phyloP scores from a whole-genome alignment of 805 yeast genomes.

The Wickerhamiella shivajii region DNA sequence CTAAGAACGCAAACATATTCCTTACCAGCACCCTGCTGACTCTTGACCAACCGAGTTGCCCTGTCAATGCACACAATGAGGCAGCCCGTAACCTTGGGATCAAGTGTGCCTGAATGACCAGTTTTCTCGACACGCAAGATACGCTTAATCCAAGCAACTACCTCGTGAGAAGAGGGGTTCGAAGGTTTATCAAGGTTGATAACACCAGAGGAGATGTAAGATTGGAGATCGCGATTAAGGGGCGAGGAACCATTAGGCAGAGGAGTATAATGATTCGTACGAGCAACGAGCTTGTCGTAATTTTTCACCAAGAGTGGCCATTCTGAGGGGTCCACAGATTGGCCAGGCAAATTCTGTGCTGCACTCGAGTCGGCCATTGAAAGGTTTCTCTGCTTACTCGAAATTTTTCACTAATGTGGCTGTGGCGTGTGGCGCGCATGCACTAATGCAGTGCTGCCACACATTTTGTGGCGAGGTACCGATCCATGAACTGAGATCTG shows the following conservation, averaged over 20 bases:
- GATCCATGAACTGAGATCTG: constrained; percentile 45
- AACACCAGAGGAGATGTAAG: constrained; percentile 86
- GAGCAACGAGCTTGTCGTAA: constrained; percentile 83
- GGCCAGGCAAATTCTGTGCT: no score
- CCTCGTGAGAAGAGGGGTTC: constrained; percentile 97
- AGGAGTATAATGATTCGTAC: constrained; percentile 96
- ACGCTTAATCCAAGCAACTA: constrained; percentile 97
- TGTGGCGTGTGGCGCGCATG: no score
- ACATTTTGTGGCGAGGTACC: constrained; percentile 14
- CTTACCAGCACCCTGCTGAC: constrained; percentile 99
- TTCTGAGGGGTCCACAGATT: constrained; percentile 73
- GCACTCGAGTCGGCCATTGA: no score
- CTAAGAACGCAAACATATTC: constrained; percentile 97
- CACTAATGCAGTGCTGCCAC: no score
- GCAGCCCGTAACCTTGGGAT: constrained; percentile 98
- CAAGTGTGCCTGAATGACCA: constrained; percentile 98
- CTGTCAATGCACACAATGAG: constrained; percentile 95
- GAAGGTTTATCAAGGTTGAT: constrained; percentile 96
- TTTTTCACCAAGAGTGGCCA: constrained; percentile 94
- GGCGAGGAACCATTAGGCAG: constrained; percentile 94
- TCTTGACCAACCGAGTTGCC: constrained; percentile 94
- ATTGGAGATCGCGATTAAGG: constrained; percentile 79
- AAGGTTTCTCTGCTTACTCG: no score
- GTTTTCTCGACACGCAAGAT: constrained; percentile 92
- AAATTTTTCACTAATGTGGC: no score